Base-by-base conservation (phyloP, 139 green algal genomes). In the Bryopsis sp. region DNA sequence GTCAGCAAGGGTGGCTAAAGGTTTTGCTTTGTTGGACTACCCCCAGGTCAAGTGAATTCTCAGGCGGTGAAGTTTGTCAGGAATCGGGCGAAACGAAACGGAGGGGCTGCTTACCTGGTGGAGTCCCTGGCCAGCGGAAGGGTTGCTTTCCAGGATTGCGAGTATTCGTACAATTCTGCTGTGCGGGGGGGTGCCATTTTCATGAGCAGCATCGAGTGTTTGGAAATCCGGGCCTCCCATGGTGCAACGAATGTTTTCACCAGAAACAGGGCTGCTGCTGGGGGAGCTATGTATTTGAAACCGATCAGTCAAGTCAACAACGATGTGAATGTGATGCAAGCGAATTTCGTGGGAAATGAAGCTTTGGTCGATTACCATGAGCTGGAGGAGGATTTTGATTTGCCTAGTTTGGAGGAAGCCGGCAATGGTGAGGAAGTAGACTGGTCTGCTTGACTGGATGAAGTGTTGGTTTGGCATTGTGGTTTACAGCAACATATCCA, bases 121-220 rank as follows among this genome's bases (percentile, higher is more conserved):
- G 38, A 69, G 32, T 69, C 62, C 35, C 37, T 69, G 3, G 62
- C 62, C 35, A 69, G 62, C 54, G 62, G 62, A 54, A 69, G 8
- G 5, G 26, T 69, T 3, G 6, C 22, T 35, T 38, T 69, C 8
- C 62, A 58, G 8, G n/a, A 69, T 50, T 24, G 3, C 26, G 19
- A 58, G 19, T 69, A 57, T 57, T 4, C 7, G 24, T 15, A 50
- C 26, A 69, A 69, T 37, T 32, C n/a, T 11, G 62, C 62, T 15
- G 3, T 28, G 5, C 37, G 22, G 37, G 62, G 62, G 54, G 62
- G 62, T 19, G 62, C 24, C 19, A 7, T 69, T 8, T 54, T 58
- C n/a, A 35, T 69, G 62, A 36, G 54, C 37, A 69, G 62, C n/a
- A 54, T 69, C 29, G 62, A 35, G 11, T 36, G 8, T 36, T 63